Percentiles rank a stretch among this genome's conserved stretches.
These are phyloP conservation scores for Mycena sanguinolenta DNA, from an alignment of 768 basidiomycete genomes.

Conservation along the genomic window DNA sequence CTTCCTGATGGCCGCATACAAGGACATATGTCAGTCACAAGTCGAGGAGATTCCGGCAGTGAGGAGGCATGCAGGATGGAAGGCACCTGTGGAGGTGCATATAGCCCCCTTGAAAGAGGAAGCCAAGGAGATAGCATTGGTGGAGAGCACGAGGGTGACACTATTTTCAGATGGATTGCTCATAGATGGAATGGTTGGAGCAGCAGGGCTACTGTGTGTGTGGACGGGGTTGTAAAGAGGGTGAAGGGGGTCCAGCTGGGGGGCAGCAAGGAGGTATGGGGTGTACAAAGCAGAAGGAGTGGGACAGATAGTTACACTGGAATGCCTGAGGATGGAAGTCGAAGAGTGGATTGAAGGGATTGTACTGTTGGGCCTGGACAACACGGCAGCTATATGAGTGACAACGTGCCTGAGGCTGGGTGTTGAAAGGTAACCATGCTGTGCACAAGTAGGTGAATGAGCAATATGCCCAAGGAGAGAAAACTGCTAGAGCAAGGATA, in stretches of 20 bases:
- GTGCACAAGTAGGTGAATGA: too few relatives aligned
- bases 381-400: background rate
- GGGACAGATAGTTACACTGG: background rate
- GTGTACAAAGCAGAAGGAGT: slow-evolving; percentile 18
- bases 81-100: background rate
- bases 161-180: slow-evolving; percentile 7
- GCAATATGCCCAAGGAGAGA: too few relatives aligned
- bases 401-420: background rate
- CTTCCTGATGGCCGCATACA: slow-evolving; percentile 13
- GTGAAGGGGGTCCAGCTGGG: slow-evolving; percentile 7
- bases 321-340: slow-evolving; percentile 2
- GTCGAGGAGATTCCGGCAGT: slow-evolving; percentile 27
- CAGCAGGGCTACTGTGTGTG: background rate
- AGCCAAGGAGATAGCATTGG: slow-evolving; percentile 18
- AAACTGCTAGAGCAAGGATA: too few relatives aligned
- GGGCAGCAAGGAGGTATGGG: background rate
- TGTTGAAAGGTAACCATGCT: too few relatives aligned
- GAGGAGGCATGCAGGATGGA: too few relatives aligned
- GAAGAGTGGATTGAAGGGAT: background rate
- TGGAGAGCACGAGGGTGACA: slow-evolving; percentile 20
- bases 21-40: background rate
- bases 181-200: slow-evolving; percentile 4
- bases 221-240: too few relatives aligned
- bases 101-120: slow-evolving; percentile 28
- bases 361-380: slow-evolving; percentile 5